phyloP scores from a whole-genome alignment of 768 basidiomycete species.

The Mycena venus region DNA sequence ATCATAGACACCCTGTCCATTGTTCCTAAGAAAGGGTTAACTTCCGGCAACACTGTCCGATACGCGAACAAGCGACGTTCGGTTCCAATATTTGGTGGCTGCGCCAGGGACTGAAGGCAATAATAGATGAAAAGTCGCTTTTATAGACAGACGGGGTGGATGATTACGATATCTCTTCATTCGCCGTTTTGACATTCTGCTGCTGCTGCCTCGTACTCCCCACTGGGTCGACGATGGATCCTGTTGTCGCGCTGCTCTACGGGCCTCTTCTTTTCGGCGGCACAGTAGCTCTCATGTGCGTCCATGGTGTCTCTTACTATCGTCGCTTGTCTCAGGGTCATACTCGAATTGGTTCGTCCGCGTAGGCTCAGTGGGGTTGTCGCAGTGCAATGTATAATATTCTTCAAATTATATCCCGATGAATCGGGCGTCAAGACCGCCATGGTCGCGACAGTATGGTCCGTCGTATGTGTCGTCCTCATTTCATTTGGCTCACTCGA shows the following conservation, averaged over 20 bases:
- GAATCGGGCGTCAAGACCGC: constrained; percentile 32
- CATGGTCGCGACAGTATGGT: constrained; percentile 33
- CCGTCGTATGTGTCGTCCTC: neutral
- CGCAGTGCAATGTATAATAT: constrained; percentile 40
- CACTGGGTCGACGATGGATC: constrained; percentile 10
- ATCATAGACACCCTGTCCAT: neutral
- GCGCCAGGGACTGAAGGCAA: neutral
- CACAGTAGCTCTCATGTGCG: constrained; percentile 39
- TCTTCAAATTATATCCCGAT: constrained; percentile 42
- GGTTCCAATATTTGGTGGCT: neutral
- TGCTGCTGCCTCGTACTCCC: neutral
- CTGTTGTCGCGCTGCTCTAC: constrained; percentile 21
- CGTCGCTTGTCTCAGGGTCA: neutral
- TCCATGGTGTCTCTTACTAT: neutral
- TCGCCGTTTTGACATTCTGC: neutral
- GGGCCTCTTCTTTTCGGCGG: constrained; percentile 40
- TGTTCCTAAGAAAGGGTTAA: constrained; percentile 1
- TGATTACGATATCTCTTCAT: neutral
- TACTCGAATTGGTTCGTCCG: neutral
- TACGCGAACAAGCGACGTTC: neutral
- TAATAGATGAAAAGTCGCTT: neutral
- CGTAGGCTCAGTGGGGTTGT: constrained; percentile 42
- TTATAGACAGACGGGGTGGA: neutral
- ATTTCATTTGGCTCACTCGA: neutral
- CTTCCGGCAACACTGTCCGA: neutral